phyloP scores from a whole-genome alignment of 139 green algal species.

The Auxenochlorella protothecoides region DNA sequence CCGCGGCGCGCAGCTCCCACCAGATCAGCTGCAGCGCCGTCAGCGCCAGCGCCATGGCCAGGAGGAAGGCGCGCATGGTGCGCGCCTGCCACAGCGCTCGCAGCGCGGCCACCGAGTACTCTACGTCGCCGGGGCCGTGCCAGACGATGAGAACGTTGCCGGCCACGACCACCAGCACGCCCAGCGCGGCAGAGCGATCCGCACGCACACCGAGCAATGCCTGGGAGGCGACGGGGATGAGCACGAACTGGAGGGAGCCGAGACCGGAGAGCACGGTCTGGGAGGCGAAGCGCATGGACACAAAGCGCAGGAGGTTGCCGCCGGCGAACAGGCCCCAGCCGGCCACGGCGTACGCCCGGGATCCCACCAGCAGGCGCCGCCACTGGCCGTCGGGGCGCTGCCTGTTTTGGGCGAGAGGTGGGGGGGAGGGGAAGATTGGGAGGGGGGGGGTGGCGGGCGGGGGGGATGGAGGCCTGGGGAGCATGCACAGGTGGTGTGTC shows the following conservation, averaged over 20 bases:
- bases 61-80: neutral
- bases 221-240: conserved; percentile 34
- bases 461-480: too few species aligned
- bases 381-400: conserved; percentile 34
- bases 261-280: conserved; percentile 38
- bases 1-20: neutral
- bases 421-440: neutral
- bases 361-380: conserved; percentile 25
- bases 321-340: conserved; percentile 30
- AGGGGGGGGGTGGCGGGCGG: neutral
- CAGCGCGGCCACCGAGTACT: conserved; percentile 31
- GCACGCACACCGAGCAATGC: conserved; percentile 26
- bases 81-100: conserved; percentile 24
- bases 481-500: neutral
- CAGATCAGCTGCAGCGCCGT: neutral
- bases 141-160: conserved; percentile 37
- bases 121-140: conserved; percentile 27
- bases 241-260: conserved; percentile 33
- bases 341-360: conserved; percentile 20
- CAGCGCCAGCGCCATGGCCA: too few species aligned
- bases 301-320: conserved; percentile 40
- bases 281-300: conserved; percentile 37
- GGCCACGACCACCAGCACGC: conserved; percentile 31
- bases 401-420: conserved; percentile 7
- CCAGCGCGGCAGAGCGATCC: conserved; percentile 13